phyloP scores from a whole-genome alignment of 306 rosid species.

The Lathyrus tuberosus region DNA sequence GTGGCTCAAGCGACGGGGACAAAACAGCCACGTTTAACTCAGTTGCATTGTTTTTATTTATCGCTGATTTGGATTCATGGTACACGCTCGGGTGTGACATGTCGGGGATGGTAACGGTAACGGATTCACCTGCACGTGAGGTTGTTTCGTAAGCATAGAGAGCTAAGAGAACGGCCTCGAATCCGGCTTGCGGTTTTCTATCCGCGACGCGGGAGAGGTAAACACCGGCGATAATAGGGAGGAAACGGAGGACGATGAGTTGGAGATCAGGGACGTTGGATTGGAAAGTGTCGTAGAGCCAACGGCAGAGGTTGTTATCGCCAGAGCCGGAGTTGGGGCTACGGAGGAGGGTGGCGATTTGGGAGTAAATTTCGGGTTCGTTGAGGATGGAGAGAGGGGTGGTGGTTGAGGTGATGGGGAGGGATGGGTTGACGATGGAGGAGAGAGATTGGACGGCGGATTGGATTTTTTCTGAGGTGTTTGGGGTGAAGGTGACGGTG shows the following conservation, averaged over 20 bases:
- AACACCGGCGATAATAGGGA: constrained; percentile 62
- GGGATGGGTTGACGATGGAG: constrained; percentile 51
- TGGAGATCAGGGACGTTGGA: constrained; percentile 57
- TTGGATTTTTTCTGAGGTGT: constrained; percentile 32
- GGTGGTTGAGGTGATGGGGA: constrained; percentile 32
- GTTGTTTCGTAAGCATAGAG: constrained; percentile 71
- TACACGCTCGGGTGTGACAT: constrained; percentile 60
- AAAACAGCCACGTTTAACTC: constrained; percentile 46
- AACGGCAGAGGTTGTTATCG: constrained; percentile 74
- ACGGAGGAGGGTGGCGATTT: constrained; percentile 66
- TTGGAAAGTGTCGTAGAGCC: constrained; percentile 93
- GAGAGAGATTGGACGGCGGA: constrained; percentile 56
- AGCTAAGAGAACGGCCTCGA: constrained; percentile 78
- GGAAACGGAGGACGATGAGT: constrained; percentile 69
- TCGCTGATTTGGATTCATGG: constrained; percentile 50
- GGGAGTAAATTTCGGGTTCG: constrained; percentile 43
- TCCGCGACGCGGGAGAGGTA: constrained; percentile 65
- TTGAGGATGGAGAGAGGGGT: constrained; percentile 54
- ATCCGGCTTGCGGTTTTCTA: constrained; percentile 66
- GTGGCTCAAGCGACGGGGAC: constrained; percentile 65
- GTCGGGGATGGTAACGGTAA: constrained; percentile 63
- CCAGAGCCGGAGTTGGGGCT: constrained; percentile 69
- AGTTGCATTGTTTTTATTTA: constrained; percentile 44
- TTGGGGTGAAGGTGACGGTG: background rate
- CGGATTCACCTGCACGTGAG: constrained; percentile 58